Evolutionary conservation across 768 basidiomycete genomes (phyloP).

Genomic region (Phanerodontia chrysosporium): DNA sequence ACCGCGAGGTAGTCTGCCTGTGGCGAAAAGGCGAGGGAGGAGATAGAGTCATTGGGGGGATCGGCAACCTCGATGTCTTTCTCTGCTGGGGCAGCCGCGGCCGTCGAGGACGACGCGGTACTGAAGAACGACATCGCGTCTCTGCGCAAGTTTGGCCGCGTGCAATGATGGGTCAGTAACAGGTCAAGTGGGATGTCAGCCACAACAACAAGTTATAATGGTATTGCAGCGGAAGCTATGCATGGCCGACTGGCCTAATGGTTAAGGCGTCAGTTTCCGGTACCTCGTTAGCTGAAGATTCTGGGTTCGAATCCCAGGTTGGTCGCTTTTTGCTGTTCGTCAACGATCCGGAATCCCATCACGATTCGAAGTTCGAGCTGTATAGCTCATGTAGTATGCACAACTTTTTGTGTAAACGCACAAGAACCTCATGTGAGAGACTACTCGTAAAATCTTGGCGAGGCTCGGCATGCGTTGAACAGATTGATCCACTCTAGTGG

Average conservation of each 20-base stretch:
- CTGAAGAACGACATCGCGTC: constrained; percentile 41
- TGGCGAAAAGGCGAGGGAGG: constrained; percentile 78
- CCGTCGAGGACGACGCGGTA: constrained; percentile 29
- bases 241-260: constrained; percentile 58
- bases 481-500: no score
- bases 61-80: constrained; percentile 81
- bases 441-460: no score
- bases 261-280: constrained; percentile 63
- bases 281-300: constrained; percentile 44
- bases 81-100: constrained; percentile 38
- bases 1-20: constrained; percentile 88
- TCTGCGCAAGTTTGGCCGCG: background rate
- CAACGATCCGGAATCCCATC: no score
- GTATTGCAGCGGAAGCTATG: no score
- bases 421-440: no score
- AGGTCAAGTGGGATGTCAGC: background rate
- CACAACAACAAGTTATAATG: background rate
- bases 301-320: constrained; percentile 62
- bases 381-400: no score
- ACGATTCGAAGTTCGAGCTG: no score
- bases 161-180: background rate
- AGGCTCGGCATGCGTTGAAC: no score
- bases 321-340: constrained; percentile 35
- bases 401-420: no score
- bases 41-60: constrained; percentile 84